Conservation (phyloP, 371 early-diverging fungal species). For the Mucor irregularis region DNA sequence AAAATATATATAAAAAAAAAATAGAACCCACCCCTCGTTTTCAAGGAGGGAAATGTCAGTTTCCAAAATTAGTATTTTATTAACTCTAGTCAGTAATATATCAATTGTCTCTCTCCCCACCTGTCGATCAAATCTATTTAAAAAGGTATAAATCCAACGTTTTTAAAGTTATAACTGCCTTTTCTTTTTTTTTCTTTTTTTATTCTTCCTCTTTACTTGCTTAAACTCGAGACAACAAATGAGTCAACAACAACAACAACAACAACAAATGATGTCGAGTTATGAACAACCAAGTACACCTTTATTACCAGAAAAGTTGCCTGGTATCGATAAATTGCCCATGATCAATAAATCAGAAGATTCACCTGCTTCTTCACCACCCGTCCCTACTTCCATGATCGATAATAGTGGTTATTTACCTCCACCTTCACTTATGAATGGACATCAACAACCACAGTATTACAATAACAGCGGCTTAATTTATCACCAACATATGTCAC, state of each 20-base stretch:
- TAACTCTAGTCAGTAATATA: neutral
- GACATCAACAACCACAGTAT: neutral
- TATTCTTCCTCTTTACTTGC: neutral
- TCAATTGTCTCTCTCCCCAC: neutral
- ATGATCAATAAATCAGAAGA: conserved; percentile 26
- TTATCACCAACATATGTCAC: conserved; percentile 28
- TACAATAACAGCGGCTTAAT: conserved; percentile 13
- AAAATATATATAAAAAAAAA: too few relatives aligned
- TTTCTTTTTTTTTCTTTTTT: neutral
- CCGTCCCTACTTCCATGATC: conserved; percentile 5
- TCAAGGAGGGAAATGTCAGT: too few relatives aligned
- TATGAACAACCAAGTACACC: conserved; percentile 24
- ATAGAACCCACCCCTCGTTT: too few relatives aligned
- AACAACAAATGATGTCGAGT: conserved; percentile 9
- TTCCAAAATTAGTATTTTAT: neutral
- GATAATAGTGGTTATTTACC: conserved; percentile 5
- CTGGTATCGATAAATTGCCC: conserved; percentile 32
- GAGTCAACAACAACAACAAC: too few relatives aligned
- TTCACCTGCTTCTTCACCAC: conserved; percentile 10
- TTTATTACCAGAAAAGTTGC: conserved; percentile 26
- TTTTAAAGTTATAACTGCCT: neutral
- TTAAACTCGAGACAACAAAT: neutral
- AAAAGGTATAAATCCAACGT: neutral
- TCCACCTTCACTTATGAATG: neutral
- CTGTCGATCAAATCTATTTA: conserved; percentile 2